These are phyloP conservation scores for Bolboschoenus planiculmis DNA, from an alignment of 176 grass and related monocot species.

Conservation along the genomic window DNA sequence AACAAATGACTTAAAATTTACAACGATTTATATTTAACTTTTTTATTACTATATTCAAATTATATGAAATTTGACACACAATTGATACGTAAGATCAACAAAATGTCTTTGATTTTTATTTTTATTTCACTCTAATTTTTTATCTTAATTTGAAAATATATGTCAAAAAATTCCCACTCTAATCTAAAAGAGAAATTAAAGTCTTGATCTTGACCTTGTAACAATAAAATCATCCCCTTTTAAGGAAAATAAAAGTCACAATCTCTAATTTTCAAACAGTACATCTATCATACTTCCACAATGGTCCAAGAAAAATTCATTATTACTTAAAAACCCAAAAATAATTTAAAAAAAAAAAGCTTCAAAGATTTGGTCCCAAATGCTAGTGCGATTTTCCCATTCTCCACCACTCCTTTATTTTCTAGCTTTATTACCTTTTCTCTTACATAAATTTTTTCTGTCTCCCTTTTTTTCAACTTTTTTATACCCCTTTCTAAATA, in stretches of 20 bases:
- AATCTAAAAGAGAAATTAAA: neutral
- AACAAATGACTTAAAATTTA: too few species aligned
- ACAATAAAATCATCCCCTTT: neutral
- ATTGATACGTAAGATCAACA: too few species aligned
- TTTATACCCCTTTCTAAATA: neutral
- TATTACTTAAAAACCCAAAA: neutral
- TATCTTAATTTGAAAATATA: too few species aligned
- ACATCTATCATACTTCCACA: neutral
- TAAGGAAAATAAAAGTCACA: neutral
- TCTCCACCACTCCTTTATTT: neutral
- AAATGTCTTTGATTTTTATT: too few species aligned
- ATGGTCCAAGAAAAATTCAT: neutral
- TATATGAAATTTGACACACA: too few species aligned
- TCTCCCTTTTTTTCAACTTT: neutral
- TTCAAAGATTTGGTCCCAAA: neutral
- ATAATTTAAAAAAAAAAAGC: neutral
- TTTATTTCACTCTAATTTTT: too few species aligned
- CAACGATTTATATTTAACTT: too few species aligned
- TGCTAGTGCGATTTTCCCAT: constrained; percentile 1
- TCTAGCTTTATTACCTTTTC: constrained; percentile 1
- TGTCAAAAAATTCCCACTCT: too few species aligned
- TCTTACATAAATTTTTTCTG: neutral
- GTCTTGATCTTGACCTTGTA: neutral
- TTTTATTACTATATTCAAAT: too few species aligned
- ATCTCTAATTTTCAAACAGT: neutral